Evolutionary conservation across 164 flowering plant species (phyloP).

Genomic region (Berberis vulgaris): DNA sequence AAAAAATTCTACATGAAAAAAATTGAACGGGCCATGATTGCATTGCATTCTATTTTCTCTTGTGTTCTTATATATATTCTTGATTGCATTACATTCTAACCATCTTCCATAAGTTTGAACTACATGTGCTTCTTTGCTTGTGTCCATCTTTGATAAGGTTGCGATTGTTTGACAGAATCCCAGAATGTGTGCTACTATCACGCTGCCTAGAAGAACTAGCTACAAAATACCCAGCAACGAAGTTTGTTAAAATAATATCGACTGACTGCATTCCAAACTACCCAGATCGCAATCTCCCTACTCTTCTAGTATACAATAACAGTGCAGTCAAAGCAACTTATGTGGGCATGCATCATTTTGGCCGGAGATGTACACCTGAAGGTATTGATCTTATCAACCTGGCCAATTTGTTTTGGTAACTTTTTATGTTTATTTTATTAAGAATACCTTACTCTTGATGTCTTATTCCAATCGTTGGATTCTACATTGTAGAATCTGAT

Average conservation of each 20-base stretch:
- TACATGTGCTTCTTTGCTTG: background rate
- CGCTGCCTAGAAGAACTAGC: slow-evolving; percentile 77
- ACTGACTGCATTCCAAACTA: slow-evolving; percentile 95
- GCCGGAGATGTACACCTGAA: slow-evolving; percentile 90
- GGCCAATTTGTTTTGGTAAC: too few species aligned
- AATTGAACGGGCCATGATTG: too few species aligned
- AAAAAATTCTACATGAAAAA: too few species aligned
- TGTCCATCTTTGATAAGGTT: background rate
- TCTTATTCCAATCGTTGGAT: too few species aligned
- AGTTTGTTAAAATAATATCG: slow-evolving; percentile 89
- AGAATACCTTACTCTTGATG: too few species aligned
- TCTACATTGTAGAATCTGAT: too few species aligned
- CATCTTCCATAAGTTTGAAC: too few species aligned
- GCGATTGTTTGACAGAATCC: slow-evolving; percentile 30
- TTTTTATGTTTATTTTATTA: too few species aligned
- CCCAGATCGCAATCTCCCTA: slow-evolving; percentile 89
- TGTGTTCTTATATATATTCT: too few species aligned
- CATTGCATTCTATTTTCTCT: too few species aligned
- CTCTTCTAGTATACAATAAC: slow-evolving; percentile 78
- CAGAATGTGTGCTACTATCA: slow-evolving; percentile 61
- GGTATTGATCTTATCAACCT: slow-evolving; percentile 28
- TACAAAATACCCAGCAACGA: slow-evolving; percentile 70
- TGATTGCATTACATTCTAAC: too few species aligned
- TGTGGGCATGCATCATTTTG: slow-evolving; percentile 79
- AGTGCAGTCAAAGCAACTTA: slow-evolving; percentile 85